A percentile compares a stretch with the other conserved stretches of the same genome.
These are phyloP conservation scores for Hyaloscypha variabilis DNA, from an alignment of 495 filamentous ascomycete species.

Conservation along the genomic window DNA sequence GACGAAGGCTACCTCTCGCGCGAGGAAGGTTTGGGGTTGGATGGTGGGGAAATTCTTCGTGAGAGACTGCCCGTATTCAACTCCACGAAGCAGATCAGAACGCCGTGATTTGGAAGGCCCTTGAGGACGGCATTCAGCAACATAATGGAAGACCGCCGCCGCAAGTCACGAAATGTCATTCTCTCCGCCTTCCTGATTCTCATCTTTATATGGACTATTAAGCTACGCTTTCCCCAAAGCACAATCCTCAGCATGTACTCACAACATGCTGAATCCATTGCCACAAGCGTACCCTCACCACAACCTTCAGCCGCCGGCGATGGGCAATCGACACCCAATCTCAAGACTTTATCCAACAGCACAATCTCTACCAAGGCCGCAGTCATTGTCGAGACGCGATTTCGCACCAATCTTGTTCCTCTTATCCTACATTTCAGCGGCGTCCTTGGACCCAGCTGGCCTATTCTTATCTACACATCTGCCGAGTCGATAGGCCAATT, in stretches of 20 bases:
- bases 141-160: conserved; percentile 22
- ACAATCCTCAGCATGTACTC: conserved; percentile 16
- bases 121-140: background rate
- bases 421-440: conserved; percentile 35
- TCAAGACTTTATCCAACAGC: conserved; percentile 18
- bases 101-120: background rate
- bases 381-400: conserved; percentile 28
- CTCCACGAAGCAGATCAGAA: background rate
- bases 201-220: conserved; percentile 25
- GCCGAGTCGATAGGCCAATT: conserved; percentile 24
- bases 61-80: background rate
- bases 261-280: background rate
- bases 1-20: background rate
- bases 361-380: conserved; percentile 25
- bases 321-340: conserved; percentile 1
- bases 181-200: conserved; percentile 27
- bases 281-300: background rate
- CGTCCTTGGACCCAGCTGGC: conserved; percentile 36
- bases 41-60: conserved; percentile 8
- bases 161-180: conserved; percentile 26
- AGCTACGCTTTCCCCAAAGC: conserved; percentile 26
- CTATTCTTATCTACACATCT: conserved; percentile 35
- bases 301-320: background rate
- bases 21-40: conserved; percentile 1
- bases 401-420: conserved; percentile 28